Percentiles rank a stretch among this genome's conserved stretches.
Conservation (phyloP, 2,329 filamentous ascomycete genomes). For the Fusarium cicatricum region DNA sequence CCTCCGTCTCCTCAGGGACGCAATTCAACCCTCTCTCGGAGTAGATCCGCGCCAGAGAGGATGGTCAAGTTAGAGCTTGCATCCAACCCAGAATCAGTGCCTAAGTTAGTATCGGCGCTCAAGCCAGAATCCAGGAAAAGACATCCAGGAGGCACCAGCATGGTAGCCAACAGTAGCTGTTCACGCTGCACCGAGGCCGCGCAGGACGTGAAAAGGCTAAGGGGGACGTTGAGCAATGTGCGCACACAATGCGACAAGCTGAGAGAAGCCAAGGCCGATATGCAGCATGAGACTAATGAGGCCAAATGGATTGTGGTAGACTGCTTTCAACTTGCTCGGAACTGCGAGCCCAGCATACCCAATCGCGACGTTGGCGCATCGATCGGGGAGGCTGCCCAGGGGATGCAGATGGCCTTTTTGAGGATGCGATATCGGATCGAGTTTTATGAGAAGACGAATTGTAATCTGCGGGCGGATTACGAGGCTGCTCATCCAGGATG, state of each 20-base stretch:
- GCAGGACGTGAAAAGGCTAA: neutral
- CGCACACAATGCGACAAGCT: neutral
- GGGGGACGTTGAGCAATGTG: neutral
- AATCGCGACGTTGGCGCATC: neutral
- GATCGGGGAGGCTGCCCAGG: neutral
- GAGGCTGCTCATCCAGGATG: neutral
- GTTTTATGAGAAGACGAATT: slow-evolving; percentile 6
- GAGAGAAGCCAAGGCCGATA: neutral
- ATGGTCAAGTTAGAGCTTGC: too few relatives aligned
- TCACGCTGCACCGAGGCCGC: neutral
- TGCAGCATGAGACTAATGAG: neutral
- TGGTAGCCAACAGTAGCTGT: neutral
- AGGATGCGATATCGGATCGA: slow-evolving; percentile 13
- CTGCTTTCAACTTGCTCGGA: neutral
- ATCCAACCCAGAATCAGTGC: too few relatives aligned
- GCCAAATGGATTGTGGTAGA: neutral
- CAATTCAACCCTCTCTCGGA: too few relatives aligned
- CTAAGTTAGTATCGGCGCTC: too few relatives aligned
- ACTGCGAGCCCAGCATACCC: neutral
- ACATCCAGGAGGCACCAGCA: neutral
- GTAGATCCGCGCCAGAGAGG: too few relatives aligned
- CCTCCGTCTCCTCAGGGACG: too few relatives aligned
- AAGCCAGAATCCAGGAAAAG: neutral
- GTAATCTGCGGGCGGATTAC: neutral
- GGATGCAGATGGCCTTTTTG: neutral